Conservation (phyloP, 1,139 yeast genomes). For the Torulaspora pretoriensis region DNA sequence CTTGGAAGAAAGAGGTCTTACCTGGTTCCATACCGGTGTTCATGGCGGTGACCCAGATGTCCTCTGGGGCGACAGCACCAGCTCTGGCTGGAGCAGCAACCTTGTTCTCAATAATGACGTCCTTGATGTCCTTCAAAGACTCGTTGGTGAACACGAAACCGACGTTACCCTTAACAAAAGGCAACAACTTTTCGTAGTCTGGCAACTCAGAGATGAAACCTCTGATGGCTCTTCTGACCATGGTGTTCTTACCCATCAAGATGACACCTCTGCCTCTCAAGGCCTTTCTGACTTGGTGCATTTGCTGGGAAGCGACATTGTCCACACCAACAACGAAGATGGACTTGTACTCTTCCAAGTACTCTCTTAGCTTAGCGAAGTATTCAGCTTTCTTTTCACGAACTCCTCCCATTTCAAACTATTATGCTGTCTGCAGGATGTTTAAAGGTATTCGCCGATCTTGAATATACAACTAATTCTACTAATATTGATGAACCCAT, state of each 20-base stretch:
- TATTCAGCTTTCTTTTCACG: slow-evolving; percentile 96
- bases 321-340: slow-evolving; percentile 98
- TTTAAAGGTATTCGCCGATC: slow-evolving; percentile 62
- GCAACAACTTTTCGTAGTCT: slow-evolving; percentile 91
- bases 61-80: slow-evolving; percentile 98
- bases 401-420: slow-evolving; percentile 99
- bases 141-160: slow-evolving; percentile 99
- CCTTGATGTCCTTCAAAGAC: slow-evolving; percentile 91
- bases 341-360: slow-evolving; percentile 95
- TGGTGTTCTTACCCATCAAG: slow-evolving; percentile 99
- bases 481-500: background rate
- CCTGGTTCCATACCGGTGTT: slow-evolving; percentile 99
- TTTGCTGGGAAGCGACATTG: slow-evolving; percentile 99
- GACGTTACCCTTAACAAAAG: slow-evolving; percentile 94
- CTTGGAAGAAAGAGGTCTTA: slow-evolving; percentile 99
- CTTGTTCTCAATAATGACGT: slow-evolving; percentile 78
- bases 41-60: slow-evolving; percentile 97
- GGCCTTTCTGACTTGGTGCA: slow-evolving; percentile 98
- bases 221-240: slow-evolving; percentile 99
- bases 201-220: slow-evolving; percentile 92
- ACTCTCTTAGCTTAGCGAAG: slow-evolving; percentile 91
- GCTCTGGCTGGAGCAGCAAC: slow-evolving; percentile 99
- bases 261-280: slow-evolving; percentile 94
- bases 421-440: slow-evolving; percentile 69
- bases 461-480: background rate